Evolutionary conservation across 2,329 filamentous ascomycete species (phyloP), one percentile per base, ranked within the genome.

Genomic region (Fusarium sp.): DNA sequence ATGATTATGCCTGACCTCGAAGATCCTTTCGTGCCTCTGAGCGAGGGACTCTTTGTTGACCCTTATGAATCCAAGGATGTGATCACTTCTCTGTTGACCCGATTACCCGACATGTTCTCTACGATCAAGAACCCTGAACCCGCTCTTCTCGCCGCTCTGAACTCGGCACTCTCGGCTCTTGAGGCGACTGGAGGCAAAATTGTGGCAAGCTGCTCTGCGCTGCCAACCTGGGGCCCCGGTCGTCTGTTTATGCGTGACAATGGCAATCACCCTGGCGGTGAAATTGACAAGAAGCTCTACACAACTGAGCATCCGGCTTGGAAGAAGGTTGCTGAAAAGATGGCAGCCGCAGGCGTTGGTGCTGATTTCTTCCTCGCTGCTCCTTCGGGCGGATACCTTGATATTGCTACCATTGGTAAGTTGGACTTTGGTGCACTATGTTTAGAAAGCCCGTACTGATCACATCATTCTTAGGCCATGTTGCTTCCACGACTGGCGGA

Each of bases 1-100:
- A 87, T 99, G 82, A 93, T 99, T 46, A 97, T 99, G 92, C 91
- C 95, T 4, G 95, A 99, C 73, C 85, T 99, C 44, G 93, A 98
- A 71, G 95, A 99, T 67, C 95, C 95, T 0, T 99, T 99, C 74
- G 88, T 98, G 13, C 93, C 95, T 3, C 82, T 99, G 15, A 92
- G 91, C 63, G 91, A 96, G 55, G 93, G 94, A 13, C 83, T 99
- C 9, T 98, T 98, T 75, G 94, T 98, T 13, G 94, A 99, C 75
- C 93, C 95, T 2, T 89, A 93, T 69, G 92, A 97, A 75, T 95
- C 92, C 41, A 94, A 90, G 82, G 81, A 88, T 24, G 88, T 96
- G 71, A 97, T 99, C 71, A 91, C 88, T 4, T 90, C 90, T n/a
- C 84, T 99, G n/a, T 83, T 99, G 46, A 88, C 86, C 11, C 86